Conservation (phyloP, 345 rosid genomes). For the Camelina laxa region DNA sequence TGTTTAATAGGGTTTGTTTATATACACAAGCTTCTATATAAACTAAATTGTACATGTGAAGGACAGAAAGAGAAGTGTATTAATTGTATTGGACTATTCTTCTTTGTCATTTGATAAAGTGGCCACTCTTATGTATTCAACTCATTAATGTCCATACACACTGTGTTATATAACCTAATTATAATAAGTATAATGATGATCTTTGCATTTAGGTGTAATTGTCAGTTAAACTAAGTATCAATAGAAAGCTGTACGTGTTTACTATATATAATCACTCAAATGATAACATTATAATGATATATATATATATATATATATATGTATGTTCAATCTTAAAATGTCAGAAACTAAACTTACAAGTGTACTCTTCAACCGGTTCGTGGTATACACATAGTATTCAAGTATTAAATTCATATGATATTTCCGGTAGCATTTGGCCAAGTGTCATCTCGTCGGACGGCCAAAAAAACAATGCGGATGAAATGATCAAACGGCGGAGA, state of each 20-base stretch:
- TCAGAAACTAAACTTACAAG: constrained; percentile 8
- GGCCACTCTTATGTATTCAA: constrained; percentile 31
- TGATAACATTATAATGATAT: not conserved
- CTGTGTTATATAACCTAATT: constrained; percentile 1
- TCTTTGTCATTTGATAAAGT: constrained; percentile 37
- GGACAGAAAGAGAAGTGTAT: constrained; percentile 39
- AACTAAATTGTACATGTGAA: constrained; percentile 39
- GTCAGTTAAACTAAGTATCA: not conserved
- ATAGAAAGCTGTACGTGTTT: constrained; percentile 7
- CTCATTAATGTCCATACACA: constrained; percentile 20
- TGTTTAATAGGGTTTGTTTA: no score
- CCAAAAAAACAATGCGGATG: constrained; percentile 10
- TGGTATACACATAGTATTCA: not conserved
- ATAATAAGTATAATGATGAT: not conserved
- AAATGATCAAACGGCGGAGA: constrained; percentile 33
- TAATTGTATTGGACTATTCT: constrained; percentile 33
- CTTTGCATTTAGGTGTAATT: constrained; percentile 10
- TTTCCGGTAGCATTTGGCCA: constrained; percentile 4
- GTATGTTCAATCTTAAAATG: not conserved
- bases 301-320: no score
- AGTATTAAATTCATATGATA: not conserved
- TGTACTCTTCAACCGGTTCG: not conserved
- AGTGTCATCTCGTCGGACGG: constrained; percentile 34
- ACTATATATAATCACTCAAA: not conserved
- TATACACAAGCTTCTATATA: constrained; percentile 9